These are phyloP conservation scores for Astrothelium subdiscretum DNA, from an alignment of 495 filamentous ascomycete genomes.

Conservation along the genomic window DNA sequence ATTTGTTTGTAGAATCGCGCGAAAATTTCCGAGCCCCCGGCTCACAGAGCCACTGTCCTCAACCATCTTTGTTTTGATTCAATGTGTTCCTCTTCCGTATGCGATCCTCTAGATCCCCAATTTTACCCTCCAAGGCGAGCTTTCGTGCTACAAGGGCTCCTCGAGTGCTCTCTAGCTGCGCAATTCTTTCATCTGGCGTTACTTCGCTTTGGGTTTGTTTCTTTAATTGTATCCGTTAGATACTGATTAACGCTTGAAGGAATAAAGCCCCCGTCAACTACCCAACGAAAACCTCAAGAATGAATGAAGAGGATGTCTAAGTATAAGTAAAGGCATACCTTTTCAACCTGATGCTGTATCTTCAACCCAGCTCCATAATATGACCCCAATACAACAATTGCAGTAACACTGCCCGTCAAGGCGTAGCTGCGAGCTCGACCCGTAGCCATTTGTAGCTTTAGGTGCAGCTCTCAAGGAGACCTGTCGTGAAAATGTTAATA, in stretches of 20 bases:
- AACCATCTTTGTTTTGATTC: background rate
- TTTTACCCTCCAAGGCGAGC: background rate
- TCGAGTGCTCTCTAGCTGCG: background rate
- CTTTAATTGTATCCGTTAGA: background rate
- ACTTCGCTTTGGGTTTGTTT: background rate
- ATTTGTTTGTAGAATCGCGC: background rate
- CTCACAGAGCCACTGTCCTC: background rate
- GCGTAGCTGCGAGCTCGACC: slow-evolving; percentile 26
- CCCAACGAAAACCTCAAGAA: background rate
- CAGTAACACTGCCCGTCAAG: slow-evolving; percentile 37
- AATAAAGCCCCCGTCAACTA: background rate
- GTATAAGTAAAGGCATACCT: slow-evolving; percentile 19
- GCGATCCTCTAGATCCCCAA: background rate
- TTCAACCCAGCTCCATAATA: slow-evolving; percentile 51
- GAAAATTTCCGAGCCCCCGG: background rate
- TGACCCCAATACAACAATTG: slow-evolving; percentile 37
- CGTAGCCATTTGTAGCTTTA: background rate
- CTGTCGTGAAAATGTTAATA: too few species aligned
- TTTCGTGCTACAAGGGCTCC: background rate
- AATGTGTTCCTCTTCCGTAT: background rate
- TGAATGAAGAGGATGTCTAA: too few species aligned
- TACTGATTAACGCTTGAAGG: background rate
- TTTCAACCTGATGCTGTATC: slow-evolving; percentile 32
- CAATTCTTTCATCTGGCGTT: background rate
- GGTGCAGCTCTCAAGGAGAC: background rate